Conservation (phyloP, 2,329 filamentous ascomycete species). For the Cercospora canescens region DNA sequence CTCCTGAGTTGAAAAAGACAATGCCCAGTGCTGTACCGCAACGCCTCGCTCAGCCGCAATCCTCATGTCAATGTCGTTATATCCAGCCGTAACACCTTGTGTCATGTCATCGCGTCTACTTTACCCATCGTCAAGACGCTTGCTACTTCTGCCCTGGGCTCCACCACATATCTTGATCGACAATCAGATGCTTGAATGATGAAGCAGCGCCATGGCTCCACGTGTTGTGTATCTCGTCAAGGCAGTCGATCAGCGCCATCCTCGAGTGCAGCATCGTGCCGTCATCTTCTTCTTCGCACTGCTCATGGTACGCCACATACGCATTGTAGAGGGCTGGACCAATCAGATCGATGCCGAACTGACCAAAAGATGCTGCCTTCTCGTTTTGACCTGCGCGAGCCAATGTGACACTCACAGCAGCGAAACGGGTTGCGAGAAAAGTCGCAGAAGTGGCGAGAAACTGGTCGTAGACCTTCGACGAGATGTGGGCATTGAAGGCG, state of each 20-base stretch:
- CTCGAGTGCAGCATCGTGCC: background rate
- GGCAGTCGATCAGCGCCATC: background rate
- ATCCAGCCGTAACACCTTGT: background rate
- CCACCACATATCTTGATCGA: conserved; percentile 1
- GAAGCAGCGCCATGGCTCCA: background rate
- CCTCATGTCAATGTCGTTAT: background rate
- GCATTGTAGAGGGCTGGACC: conserved; percentile 3
- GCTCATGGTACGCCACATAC: background rate
- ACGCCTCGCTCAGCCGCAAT: background rate
- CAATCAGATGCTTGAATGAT: background rate
- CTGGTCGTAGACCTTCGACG: background rate
- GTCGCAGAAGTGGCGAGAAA: background rate
- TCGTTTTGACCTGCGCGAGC: background rate
- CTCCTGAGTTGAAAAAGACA: background rate
- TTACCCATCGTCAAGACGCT: background rate
- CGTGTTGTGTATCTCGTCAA: background rate
- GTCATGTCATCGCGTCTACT: background rate
- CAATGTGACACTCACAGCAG: background rate
- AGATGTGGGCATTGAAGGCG: conserved; percentile 3
- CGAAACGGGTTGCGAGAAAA: conserved; percentile 1
- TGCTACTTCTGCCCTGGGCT: background rate
- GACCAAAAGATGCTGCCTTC: background rate
- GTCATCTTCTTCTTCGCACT: background rate
- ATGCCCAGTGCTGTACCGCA: background rate
- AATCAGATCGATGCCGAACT: conserved; percentile 5